phyloP scores from a whole-genome alignment of 2,329 filamentous ascomycete genomes.

The Fusarium algeriense region DNA sequence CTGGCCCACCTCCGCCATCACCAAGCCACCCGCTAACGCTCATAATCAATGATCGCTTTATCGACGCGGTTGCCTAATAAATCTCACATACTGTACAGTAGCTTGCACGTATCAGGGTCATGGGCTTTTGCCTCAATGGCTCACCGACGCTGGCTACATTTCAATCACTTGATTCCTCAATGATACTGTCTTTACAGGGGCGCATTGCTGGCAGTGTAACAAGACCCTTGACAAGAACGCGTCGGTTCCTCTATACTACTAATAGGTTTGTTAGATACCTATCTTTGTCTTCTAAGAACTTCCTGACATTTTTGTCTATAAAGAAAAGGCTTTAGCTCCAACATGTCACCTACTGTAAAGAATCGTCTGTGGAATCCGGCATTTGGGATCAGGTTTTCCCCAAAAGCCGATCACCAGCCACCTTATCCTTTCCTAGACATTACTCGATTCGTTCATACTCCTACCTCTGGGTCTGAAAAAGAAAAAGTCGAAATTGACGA shows the following conservation, averaged over 20 bases:
- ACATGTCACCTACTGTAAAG: conserved; percentile 37
- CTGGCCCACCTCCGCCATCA: conserved; percentile 10
- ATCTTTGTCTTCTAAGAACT: conserved; percentile 15
- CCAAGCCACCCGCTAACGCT: conserved; percentile 25
- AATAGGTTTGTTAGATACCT: conserved; percentile 34
- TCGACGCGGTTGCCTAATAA: conserved; percentile 51
- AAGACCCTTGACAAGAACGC: conserved; percentile 38
- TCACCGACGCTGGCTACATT: conserved; percentile 33
- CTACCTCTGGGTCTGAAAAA: background rate
- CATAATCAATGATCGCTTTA: conserved; percentile 33
- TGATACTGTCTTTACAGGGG: conserved; percentile 37
- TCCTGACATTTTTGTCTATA: conserved; percentile 13
- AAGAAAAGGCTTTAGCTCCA: conserved; percentile 23
- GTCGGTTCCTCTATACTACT: conserved; percentile 21
- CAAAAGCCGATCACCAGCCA: conserved; percentile 30
- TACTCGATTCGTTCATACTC: conserved; percentile 45
- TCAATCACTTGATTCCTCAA: conserved; percentile 28
- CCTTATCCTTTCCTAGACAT: conserved; percentile 47
- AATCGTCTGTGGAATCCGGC: conserved; percentile 49
- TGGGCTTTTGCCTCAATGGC: conserved; percentile 45
- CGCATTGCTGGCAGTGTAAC: conserved; percentile 48
- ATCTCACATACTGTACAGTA: conserved; percentile 26
- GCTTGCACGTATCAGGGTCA: conserved; percentile 32
- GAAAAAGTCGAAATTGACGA: conserved; percentile 24
- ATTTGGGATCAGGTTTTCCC: conserved; percentile 50